phyloP scores from a whole-genome alignment of 345 rosid species.

The Dipteronia sinensis region DNA sequence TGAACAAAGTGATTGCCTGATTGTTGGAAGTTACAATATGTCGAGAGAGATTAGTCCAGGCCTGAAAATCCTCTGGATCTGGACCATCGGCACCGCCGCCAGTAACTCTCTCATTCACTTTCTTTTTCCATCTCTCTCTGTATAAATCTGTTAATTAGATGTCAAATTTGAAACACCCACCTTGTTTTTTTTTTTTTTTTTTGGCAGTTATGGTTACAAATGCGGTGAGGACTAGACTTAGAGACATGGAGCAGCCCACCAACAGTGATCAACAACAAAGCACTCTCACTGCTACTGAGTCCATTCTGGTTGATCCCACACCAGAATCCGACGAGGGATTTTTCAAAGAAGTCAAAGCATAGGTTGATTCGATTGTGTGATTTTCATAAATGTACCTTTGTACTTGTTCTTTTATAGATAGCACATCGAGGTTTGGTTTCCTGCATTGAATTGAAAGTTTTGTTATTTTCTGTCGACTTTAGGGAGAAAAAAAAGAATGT shows the following conservation, averaged over 20 bases:
- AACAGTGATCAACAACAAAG: conserved; percentile 40
- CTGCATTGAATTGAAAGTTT: neutral
- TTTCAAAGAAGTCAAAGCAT: conserved; percentile 30
- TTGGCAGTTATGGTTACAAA: conserved; percentile 65
- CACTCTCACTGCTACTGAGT: conserved; percentile 11
- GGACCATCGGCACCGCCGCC: conserved; percentile 88
- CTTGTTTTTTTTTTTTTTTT: neutral
- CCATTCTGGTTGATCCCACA: conserved; percentile 25
- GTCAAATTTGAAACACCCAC: neutral
- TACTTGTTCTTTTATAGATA: too few species aligned
- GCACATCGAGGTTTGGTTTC: neutral
- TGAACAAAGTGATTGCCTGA: neutral
- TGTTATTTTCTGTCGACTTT: too few species aligned
- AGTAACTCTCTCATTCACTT: conserved; percentile 28
- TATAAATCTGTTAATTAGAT: neutral
- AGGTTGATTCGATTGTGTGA: neutral
- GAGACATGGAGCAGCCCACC: conserved; percentile 60
- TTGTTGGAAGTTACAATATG: conserved; percentile 26
- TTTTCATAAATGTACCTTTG: neutral
- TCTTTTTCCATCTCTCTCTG: neutral
- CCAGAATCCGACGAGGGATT: conserved; percentile 39
- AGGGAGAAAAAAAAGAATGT: neutral
- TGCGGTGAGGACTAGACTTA: conserved; percentile 68
- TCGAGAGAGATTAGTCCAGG: conserved; percentile 73
- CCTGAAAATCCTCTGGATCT: conserved; percentile 77